Evolutionary conservation across 805 yeast genomes (phyloP).

Genomic region (Jamesozyma gamospora): DNA sequence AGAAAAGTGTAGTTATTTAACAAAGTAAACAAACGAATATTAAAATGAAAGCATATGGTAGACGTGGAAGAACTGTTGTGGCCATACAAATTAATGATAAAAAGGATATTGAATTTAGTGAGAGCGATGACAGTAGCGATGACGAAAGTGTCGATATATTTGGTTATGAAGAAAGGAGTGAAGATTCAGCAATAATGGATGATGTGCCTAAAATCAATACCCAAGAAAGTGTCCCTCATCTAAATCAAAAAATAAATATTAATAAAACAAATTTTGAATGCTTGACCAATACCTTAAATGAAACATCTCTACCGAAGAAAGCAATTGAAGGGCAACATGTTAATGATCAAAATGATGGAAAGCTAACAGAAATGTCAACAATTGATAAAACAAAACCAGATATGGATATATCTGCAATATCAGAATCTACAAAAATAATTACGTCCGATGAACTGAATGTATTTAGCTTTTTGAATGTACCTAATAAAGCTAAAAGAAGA

Average conservation of each 20-base stretch:
- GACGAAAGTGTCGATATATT: too few species aligned
- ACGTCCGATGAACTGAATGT: conserved; percentile 7
- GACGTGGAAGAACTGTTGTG: conserved; percentile 10
- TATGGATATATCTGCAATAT: neutral
- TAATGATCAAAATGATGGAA: too few species aligned
- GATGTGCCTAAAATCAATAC: neutral
- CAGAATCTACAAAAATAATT: neutral
- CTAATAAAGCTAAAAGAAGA: conserved; percentile 8
- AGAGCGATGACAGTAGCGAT: neutral
- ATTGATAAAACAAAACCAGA: neutral
- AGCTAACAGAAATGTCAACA: neutral
- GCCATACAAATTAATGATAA: conserved; percentile 2
- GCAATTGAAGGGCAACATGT: too few species aligned
- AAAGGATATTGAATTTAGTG: conserved; percentile 13
- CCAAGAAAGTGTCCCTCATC: too few species aligned
- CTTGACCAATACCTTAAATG: too few species aligned
- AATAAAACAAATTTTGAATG: too few species aligned
- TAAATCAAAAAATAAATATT: too few species aligned
- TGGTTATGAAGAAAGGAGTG: too few species aligned
- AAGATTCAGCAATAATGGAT: neutral
- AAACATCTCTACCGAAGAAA: too few species aligned
- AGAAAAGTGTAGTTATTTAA: neutral
- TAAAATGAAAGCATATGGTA: conserved; percentile 16
- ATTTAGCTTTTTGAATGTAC: conserved; percentile 18
- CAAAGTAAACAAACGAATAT: too few species aligned